Evolutionary conservation across 352 stramenopile genomes (phyloP).

Genomic region (Pythium diclinum): DNA sequence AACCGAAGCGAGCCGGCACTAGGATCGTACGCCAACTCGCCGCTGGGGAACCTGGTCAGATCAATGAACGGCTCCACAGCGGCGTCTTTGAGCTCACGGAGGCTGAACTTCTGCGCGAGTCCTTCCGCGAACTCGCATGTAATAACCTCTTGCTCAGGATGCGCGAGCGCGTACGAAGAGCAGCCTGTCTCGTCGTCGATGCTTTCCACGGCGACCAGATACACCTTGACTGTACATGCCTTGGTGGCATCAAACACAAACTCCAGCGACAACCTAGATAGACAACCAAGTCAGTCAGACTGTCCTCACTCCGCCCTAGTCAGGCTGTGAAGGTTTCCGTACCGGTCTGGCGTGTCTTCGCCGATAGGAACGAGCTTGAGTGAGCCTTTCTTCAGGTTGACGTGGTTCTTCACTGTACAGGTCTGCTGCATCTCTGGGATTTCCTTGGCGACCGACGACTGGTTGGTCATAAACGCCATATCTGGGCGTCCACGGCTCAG

Average conservation of each 20-base stretch:
- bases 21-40: slow-evolving; percentile 50
- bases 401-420: slow-evolving; percentile 77
- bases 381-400: slow-evolving; percentile 81
- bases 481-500: slow-evolving; percentile 70
- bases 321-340: neutral
- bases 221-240: slow-evolving; percentile 61
- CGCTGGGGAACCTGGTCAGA: slow-evolving; percentile 33
- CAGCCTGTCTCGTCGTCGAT: slow-evolving; percentile 63
- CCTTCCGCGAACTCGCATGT: slow-evolving; percentile 44
- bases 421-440: slow-evolving; percentile 84
- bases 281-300: neutral
- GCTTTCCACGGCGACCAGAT: slow-evolving; percentile 59
- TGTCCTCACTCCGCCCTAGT: neutral
- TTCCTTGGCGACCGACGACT: slow-evolving; percentile 41
- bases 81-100: slow-evolving; percentile 26
- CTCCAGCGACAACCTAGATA: slow-evolving; percentile 36
- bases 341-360: slow-evolving; percentile 23
- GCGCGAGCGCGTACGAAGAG: slow-evolving; percentile 54
- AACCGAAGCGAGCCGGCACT: slow-evolving; percentile 36
- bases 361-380: slow-evolving; percentile 47
- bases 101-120: slow-evolving; percentile 50
- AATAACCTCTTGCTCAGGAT: slow-evolving; percentile 42
- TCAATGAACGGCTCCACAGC: slow-evolving; percentile 29
- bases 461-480: slow-evolving; percentile 84
- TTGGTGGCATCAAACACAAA: slow-evolving; percentile 83